phyloP scores from a whole-genome alignment of 306 rosid species.

The Clitoria ternatea region DNA sequence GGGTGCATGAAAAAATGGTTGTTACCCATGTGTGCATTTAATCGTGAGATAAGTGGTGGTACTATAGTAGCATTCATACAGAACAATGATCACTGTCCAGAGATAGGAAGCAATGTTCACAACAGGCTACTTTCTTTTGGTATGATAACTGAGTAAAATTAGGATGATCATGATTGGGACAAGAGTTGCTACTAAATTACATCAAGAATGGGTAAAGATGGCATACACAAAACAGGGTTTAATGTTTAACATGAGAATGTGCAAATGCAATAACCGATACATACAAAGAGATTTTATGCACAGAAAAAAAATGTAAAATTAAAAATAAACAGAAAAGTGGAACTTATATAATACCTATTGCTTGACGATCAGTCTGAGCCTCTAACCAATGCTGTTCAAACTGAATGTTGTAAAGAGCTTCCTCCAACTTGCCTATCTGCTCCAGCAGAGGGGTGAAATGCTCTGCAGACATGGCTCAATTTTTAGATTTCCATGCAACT shows the following conservation, averaged over 20 bases:
- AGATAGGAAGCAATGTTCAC: neutral
- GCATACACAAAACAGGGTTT: neutral
- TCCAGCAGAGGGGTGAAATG: constrained; percentile 84
- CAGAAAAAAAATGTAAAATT: neutral
- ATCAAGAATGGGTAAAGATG: constrained; percentile 1
- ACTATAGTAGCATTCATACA: neutral
- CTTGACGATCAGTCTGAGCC: constrained; percentile 92
- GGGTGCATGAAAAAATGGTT: neutral
- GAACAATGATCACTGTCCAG: neutral
- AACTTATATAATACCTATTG: constrained; percentile 56
- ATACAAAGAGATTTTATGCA: neutral
- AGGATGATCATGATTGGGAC: constrained; percentile 4
- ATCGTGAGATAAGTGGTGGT: neutral
- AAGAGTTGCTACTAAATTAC: neutral
- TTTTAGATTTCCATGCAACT: neutral
- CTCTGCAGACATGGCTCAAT: constrained; percentile 46
- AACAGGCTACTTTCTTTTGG: neutral
- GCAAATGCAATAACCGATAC: neutral
- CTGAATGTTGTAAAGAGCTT: constrained; percentile 83
- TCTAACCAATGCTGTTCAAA: constrained; percentile 97
- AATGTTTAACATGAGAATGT: neutral
- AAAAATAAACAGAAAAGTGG: neutral
- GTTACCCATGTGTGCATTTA: neutral
- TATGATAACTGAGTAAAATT: neutral
- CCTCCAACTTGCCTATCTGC: constrained; percentile 86